phyloP scores from a whole-genome alignment of 371 early-diverging fungal species.

The Mortierella sp. region DNA sequence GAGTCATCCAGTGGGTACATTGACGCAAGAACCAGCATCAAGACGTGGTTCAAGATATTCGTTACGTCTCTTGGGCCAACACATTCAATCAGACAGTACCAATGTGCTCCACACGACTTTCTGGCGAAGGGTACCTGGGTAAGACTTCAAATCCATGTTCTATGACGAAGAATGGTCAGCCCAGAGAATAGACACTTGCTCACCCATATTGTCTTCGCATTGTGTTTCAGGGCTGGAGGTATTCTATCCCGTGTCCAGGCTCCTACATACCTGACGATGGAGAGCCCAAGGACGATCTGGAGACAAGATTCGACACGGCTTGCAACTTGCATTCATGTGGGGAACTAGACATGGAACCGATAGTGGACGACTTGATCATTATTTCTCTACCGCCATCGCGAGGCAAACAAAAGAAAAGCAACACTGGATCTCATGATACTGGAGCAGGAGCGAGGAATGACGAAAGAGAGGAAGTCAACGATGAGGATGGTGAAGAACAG shows the following conservation, averaged over 20 bases:
- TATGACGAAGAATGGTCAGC: background rate
- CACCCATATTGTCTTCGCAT: background rate
- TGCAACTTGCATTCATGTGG: background rate
- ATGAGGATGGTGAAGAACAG: background rate
- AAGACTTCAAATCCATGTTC: constrained; percentile 11
- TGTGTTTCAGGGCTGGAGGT: constrained; percentile 26
- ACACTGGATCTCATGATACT: too few species aligned
- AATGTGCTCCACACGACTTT: constrained; percentile 68
- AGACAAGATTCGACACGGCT: constrained; percentile 5
- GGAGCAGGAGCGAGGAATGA: too few species aligned
- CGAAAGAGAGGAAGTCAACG: too few species aligned
- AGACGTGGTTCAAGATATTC: constrained; percentile 70
- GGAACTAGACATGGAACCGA: background rate
- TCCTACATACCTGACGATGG: background rate
- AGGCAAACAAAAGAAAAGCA: too few species aligned
- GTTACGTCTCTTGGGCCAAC: constrained; percentile 61
- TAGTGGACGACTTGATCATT: background rate
- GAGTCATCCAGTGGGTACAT: constrained; percentile 56
- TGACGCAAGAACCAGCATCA: constrained; percentile 59
- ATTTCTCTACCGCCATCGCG: background rate
- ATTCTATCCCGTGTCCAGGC: constrained; percentile 10
- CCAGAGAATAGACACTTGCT: background rate
- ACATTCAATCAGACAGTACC: constrained; percentile 64
- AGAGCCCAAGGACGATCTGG: background rate
- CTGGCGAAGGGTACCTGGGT: constrained; percentile 65